These are phyloP conservation scores for Stemphylium beticola DNA, from an alignment of 2,329 filamentous ascomycete species.

Conservation along the genomic window DNA sequence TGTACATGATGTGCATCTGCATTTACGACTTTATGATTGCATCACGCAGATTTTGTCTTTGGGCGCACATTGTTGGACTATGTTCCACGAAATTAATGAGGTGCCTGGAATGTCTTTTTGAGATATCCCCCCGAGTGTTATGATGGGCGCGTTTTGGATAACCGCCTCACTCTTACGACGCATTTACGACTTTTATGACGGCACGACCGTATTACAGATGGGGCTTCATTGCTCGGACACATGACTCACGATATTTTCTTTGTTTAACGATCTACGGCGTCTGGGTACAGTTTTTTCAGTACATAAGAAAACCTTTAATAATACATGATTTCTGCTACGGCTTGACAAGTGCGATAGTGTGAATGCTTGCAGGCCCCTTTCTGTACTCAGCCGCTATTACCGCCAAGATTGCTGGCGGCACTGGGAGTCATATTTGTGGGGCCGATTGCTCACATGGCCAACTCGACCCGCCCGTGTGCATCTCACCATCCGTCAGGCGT, in stretches of 20 bases:
- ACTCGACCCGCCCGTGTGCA: conserved; percentile 3
- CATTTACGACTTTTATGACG: conserved; percentile 37
- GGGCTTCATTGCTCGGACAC: conserved; percentile 19
- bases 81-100: conserved; percentile 36
- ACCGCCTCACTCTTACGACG: conserved; percentile 46
- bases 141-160: conserved; percentile 37
- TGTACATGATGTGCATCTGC: conserved; percentile 22
- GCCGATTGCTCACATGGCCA: conserved; percentile 15
- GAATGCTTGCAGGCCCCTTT: background rate
- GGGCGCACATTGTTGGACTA: conserved; percentile 27
- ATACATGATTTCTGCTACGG: conserved; percentile 3
- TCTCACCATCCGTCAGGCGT: background rate
- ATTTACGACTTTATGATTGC: conserved; percentile 43
- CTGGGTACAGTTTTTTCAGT: conserved; percentile 6
- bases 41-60: conserved; percentile 31
- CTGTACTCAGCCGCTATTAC: background rate
- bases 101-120: conserved; percentile 30
- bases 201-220: conserved; percentile 26
- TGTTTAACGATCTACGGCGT: conserved; percentile 10
- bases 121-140: conserved; percentile 46
- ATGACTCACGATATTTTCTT: conserved; percentile 19
- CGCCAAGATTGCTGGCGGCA: background rate
- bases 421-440: conserved; percentile 13
- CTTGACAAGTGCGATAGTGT: background rate
- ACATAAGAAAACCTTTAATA: conserved; percentile 11